phyloP scores from a whole-genome alignment of 2,329 filamentous ascomycete genomes.

The Calonectria hawksworthii region DNA sequence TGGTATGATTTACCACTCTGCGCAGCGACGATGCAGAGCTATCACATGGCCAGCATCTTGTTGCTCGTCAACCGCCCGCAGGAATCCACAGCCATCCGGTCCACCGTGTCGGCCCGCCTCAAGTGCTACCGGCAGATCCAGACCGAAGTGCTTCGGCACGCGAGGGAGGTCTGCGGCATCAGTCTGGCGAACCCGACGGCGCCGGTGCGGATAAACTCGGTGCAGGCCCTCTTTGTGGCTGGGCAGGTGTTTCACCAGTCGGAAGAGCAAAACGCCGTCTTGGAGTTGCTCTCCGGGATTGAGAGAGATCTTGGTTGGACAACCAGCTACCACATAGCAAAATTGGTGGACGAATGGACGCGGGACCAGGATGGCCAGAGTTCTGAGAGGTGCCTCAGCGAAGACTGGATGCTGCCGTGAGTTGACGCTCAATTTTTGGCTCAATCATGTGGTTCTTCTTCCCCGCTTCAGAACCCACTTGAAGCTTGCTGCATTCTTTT shows the following conservation, averaged over 20 bases:
- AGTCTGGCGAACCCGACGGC: slow-evolving; percentile 37
- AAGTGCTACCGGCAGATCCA: slow-evolving; percentile 38
- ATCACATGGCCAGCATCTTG: slow-evolving; percentile 74
- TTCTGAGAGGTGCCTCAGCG: neutral
- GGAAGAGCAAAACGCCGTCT: slow-evolving; percentile 66
- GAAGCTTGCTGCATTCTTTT: no score
- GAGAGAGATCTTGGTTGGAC: slow-evolving; percentile 76
- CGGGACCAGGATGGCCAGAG: neutral
- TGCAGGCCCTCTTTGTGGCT: slow-evolving; percentile 40
- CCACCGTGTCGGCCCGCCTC: slow-evolving; percentile 38
- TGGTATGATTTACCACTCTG: slow-evolving; percentile 76
- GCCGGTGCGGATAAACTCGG: slow-evolving; percentile 36
- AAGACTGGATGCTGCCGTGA: slow-evolving; percentile 3
- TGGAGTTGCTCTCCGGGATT: slow-evolving; percentile 69
- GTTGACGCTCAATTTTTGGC: neutral
- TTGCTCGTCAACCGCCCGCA: slow-evolving; percentile 65
- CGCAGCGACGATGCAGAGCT: slow-evolving; percentile 75
- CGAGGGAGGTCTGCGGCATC: slow-evolving; percentile 40
- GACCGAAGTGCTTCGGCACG: slow-evolving; percentile 30
- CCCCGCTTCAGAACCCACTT: neutral
- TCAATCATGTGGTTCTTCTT: neutral
- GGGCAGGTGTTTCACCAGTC: slow-evolving; percentile 56
- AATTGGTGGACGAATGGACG: slow-evolving; percentile 38
- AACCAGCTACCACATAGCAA: slow-evolving; percentile 52
- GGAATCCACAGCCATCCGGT: slow-evolving; percentile 41